Percentiles rank a stretch among this genome's conserved stretches.
Conservation (phyloP, 2,329 filamentous ascomycete species). For the Endocalyx cinctus region DNA sequence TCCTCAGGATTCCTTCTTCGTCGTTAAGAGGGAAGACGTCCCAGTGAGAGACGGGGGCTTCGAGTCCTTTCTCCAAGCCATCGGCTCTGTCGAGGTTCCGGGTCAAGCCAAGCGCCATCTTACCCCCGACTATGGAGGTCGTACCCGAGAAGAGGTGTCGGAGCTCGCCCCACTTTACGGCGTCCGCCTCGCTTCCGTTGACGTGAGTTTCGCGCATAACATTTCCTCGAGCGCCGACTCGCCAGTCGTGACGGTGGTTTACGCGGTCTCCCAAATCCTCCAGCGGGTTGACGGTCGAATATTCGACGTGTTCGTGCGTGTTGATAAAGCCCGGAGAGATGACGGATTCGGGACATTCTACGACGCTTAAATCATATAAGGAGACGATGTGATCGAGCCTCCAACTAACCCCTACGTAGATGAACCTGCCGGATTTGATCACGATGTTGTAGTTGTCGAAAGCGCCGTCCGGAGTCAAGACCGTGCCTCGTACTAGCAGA, state of each 20-base stretch:
- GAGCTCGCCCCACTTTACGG: constrained; percentile 23
- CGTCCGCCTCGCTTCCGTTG: constrained; percentile 17
- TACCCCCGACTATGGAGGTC: constrained; percentile 23
- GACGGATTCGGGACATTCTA: constrained; percentile 20
- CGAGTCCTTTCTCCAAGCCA: constrained; percentile 18
- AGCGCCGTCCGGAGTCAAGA: constrained; percentile 28
- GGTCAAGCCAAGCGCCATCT: constrained; percentile 20
- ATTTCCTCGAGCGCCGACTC: constrained; percentile 16
- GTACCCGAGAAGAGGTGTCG: constrained; percentile 26
- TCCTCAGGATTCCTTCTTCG: constrained; percentile 14
- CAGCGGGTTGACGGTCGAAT: constrained; percentile 19
- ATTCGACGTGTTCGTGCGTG: constrained; percentile 25
- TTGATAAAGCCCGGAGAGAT: constrained; percentile 28
- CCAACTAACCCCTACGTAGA: constrained; percentile 13
- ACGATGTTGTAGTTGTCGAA: constrained; percentile 17
- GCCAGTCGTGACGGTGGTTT: constrained; percentile 26
- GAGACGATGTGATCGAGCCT: constrained; percentile 1
- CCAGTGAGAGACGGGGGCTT: constrained; percentile 10
- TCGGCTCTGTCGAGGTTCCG: constrained; percentile 23
- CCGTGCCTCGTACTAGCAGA: constrained; percentile 35
- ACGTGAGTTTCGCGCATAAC: constrained; percentile 13
- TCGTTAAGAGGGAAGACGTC: constrained; percentile 24
- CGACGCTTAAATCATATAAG: constrained; percentile 13
- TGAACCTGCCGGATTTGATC: constrained; percentile 20
- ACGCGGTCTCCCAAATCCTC: constrained; percentile 16